Evolutionary conservation across 306 rosid species (phyloP), one percentile per base, ranked within the genome.

Genomic region (Rosa lucieae): DNA sequence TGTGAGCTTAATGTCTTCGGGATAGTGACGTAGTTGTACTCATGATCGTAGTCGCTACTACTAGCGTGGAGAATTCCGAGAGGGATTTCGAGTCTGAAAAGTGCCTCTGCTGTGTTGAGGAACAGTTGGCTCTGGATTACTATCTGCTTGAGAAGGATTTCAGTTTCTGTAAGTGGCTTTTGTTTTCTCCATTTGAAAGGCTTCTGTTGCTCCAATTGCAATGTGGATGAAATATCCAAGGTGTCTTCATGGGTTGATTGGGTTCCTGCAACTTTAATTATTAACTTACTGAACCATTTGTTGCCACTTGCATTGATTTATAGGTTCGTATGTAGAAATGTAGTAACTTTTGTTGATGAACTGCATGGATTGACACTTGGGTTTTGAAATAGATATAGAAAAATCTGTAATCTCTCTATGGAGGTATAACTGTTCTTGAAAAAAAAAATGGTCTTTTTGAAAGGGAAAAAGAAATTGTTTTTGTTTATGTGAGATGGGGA

Each of bases 21-120:
- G 56, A 18, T 4, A 20, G 21, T 20, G 17, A 12, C 11, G 67
- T 17, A 26, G 8, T 23, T 59, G 67, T 10, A 15, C 0, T 81
- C 77, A 67, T 46, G 76, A 40, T 61, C 10, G 1, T 55, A 8
- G 21, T 55, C 10, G 62, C 76, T 71, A 53, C 40, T 20, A 21
- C 87, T 82, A 75, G 72, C 86, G 66, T 91, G 78, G 74, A 95
- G 88, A 82, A 89, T 75, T 69, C 77, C 78, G 26, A 72, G 82
- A 4, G 96, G 94, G 77, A 91, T 85, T 35, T 91, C 85, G 52
- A 93, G 91, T 67, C 81, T 86, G 90, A 91, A 95, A 77, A 93
- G 97, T n/a, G 96, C 94, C 77, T 92, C 99, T 76, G 94, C 97
- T 13, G 97, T 92, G 86, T 91, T 89, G 80, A 93, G 89, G 88